Percentiles rank a stretch among this genome's conserved stretches.
Evolutionary conservation across 345 rosid genomes (phyloP).

Genomic region (Pelargonium nanum): DNA sequence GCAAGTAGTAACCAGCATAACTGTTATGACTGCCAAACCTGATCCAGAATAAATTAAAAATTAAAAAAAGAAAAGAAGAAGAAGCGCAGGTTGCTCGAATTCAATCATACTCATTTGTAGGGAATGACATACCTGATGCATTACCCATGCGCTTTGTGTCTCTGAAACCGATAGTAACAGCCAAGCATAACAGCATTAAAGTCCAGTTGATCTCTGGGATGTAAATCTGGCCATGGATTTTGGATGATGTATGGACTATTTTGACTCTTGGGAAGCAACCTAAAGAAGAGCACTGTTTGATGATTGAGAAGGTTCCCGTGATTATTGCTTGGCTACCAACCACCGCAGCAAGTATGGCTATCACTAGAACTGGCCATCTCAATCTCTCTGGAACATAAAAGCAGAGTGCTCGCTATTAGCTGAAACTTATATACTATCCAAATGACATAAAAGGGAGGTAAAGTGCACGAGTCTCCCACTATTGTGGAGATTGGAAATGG

Average conservation of each 20-base stretch:
- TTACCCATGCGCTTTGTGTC: constrained; percentile 83
- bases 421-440: constrained; percentile 7
- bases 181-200: constrained; percentile 74
- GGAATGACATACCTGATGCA: constrained; percentile 57
- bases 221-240: constrained; percentile 86
- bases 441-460: too few relatives aligned
- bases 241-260: constrained; percentile 80
- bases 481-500: too few relatives aligned
- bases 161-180: constrained; percentile 77
- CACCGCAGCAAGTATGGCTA: constrained; percentile 88
- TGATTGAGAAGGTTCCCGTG: constrained; percentile 84
- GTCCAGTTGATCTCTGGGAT: constrained; percentile 94
- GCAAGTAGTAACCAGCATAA: constrained; percentile 96
- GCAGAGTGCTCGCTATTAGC: constrained; percentile 3
- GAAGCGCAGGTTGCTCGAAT: too few relatives aligned
- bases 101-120: too few relatives aligned
- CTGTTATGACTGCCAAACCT: constrained; percentile 98
- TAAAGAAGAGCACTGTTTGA: constrained; percentile 79
- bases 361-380: constrained; percentile 84
- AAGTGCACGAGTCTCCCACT: constrained; percentile 8
- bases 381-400: constrained; percentile 36
- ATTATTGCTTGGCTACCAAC: constrained; percentile 94
- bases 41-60: constrained; percentile 8
- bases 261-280: constrained; percentile 82
- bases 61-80: too few relatives aligned